Conservation (phyloP, 495 filamentous ascomycete genomes). For the Aspergillus heteromorphus region DNA sequence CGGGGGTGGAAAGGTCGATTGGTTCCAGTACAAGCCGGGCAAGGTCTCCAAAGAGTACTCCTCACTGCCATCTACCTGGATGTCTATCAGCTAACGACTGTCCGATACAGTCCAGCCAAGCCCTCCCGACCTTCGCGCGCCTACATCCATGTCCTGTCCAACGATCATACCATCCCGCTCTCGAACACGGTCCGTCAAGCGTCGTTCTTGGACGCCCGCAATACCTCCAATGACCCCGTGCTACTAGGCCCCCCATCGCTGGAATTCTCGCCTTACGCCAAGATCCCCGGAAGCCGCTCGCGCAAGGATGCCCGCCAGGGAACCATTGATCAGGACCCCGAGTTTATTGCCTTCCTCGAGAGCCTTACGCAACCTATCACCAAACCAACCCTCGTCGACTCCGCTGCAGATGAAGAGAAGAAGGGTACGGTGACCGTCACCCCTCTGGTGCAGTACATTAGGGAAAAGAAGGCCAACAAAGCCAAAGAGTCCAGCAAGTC, state of each 20-base stretch:
- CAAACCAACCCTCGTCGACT: slow-evolving; percentile 47
- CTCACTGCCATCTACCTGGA: background rate
- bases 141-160: slow-evolving; percentile 67
- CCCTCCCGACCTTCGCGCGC: slow-evolving; percentile 70
- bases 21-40: slow-evolving; percentile 70
- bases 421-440: slow-evolving; percentile 70
- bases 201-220: slow-evolving; percentile 69
- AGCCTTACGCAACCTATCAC: slow-evolving; percentile 72
- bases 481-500: slow-evolving; percentile 63
- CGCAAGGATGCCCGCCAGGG: slow-evolving; percentile 82
- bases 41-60: slow-evolving; percentile 81
- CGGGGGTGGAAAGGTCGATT: slow-evolving; percentile 76
- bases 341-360: slow-evolving; percentile 91
- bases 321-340: slow-evolving; percentile 90
- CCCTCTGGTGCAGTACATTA: slow-evolving; percentile 82
- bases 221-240: slow-evolving; percentile 58
- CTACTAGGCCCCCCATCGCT: slow-evolving; percentile 69
- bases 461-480: slow-evolving; percentile 85
- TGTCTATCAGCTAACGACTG: background rate
- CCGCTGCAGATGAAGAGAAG: slow-evolving; percentile 48
- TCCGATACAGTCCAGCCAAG: slow-evolving; percentile 59
- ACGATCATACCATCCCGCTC: slow-evolving; percentile 54
- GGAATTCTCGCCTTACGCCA: slow-evolving; percentile 78
- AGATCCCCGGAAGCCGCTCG: slow-evolving; percentile 62
- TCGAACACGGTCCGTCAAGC: slow-evolving; percentile 59